These are phyloP conservation scores for Akanthomyces uredinophilus DNA, from an alignment of 2,329 filamentous ascomycete genomes.

Conservation along the genomic window DNA sequence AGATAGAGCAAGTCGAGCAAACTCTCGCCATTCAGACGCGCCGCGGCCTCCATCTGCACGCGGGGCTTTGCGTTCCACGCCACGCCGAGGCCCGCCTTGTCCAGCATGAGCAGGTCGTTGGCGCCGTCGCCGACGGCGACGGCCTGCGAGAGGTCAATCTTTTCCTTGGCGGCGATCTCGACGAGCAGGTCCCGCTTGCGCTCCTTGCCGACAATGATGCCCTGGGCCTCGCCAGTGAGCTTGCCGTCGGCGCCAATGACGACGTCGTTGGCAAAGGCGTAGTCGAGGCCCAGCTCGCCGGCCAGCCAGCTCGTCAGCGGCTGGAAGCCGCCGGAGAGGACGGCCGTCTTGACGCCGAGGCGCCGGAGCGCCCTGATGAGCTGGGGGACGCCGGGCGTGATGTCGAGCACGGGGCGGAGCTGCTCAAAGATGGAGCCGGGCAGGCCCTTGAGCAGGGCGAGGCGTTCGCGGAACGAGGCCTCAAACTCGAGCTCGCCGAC, in stretches of 20 bases:
- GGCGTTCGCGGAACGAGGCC: slow-evolving; percentile 72
- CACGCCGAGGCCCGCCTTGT: slow-evolving; percentile 67
- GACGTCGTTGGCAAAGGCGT: slow-evolving; percentile 84
- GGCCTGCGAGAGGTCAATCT: slow-evolving; percentile 59
- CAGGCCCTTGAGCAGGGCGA: slow-evolving; percentile 75
- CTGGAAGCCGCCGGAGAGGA: slow-evolving; percentile 87
- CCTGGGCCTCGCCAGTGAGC: slow-evolving; percentile 68
- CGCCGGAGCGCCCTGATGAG: slow-evolving; percentile 69
- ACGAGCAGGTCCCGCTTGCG: slow-evolving; percentile 67
- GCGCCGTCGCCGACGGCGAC: slow-evolving; percentile 77
- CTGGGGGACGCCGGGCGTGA: slow-evolving; percentile 74
- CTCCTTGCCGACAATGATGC: slow-evolving; percentile 69
- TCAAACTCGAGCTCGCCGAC: slow-evolving; percentile 92
- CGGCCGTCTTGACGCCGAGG: slow-evolving; percentile 80
- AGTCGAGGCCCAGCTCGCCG: slow-evolving; percentile 72
- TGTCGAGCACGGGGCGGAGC: slow-evolving; percentile 67
- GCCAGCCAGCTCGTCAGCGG: slow-evolving; percentile 86
- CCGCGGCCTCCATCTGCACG: slow-evolving; percentile 72
- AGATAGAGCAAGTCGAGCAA: slow-evolving; percentile 69
- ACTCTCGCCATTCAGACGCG: slow-evolving; percentile 64
- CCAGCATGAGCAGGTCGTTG: slow-evolving; percentile 79
- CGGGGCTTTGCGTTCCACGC: slow-evolving; percentile 81
- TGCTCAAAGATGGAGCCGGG: slow-evolving; percentile 73
- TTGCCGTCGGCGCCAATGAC: slow-evolving; percentile 52
- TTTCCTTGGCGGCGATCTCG: slow-evolving; percentile 64